Evolutionary conservation across 2,329 filamentous ascomycete genomes (phyloP).

Genomic region (Penicillium sp.): DNA sequence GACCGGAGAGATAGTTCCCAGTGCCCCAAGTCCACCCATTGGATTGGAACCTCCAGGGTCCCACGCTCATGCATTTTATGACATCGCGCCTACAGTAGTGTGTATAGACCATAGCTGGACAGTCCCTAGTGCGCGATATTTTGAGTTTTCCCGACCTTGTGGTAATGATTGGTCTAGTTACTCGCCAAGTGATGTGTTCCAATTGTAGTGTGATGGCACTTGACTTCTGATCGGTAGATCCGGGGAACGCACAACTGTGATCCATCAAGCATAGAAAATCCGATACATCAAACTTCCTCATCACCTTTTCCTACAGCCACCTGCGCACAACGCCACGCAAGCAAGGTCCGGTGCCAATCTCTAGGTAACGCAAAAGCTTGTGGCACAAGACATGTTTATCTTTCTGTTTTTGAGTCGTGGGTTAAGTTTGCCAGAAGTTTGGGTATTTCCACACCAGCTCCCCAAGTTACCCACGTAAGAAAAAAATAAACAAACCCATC

Average conservation of each 20-base stretch:
- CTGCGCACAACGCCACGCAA: slow-evolving; percentile 17
- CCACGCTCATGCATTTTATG: slow-evolving; percentile 2
- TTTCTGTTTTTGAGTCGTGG: not conserved
- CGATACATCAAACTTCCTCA: slow-evolving; percentile 15
- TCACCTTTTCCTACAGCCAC: slow-evolving; percentile 1
- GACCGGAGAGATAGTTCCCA: slow-evolving; percentile 7
- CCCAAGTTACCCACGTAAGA: not conserved
- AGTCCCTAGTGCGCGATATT: not conserved
- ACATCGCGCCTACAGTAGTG: slow-evolving; percentile 7
- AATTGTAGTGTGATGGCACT: slow-evolving; percentile 24
- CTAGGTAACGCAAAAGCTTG: slow-evolving; percentile 9
- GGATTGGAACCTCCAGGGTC: not conserved
- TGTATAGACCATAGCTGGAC: not conserved
- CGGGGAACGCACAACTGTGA: slow-evolving; percentile 16
- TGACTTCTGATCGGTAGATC: slow-evolving; percentile 12
- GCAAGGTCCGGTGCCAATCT: slow-evolving; percentile 19
- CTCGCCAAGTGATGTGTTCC: slow-evolving; percentile 26
- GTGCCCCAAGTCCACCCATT: slow-evolving; percentile 9
- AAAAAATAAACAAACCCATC: not conserved
- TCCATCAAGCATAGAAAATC: slow-evolving; percentile 15
- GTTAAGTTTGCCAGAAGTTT: slow-evolving; percentile 1
- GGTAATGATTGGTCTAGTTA: slow-evolving; percentile 18
- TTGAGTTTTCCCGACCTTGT: not conserved
- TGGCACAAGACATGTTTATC: slow-evolving; percentile 1
- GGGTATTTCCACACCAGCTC: slow-evolving; percentile 1